Conservation (phyloP, 2,329 filamentous ascomycete species). For the Capronia americana region DNA sequence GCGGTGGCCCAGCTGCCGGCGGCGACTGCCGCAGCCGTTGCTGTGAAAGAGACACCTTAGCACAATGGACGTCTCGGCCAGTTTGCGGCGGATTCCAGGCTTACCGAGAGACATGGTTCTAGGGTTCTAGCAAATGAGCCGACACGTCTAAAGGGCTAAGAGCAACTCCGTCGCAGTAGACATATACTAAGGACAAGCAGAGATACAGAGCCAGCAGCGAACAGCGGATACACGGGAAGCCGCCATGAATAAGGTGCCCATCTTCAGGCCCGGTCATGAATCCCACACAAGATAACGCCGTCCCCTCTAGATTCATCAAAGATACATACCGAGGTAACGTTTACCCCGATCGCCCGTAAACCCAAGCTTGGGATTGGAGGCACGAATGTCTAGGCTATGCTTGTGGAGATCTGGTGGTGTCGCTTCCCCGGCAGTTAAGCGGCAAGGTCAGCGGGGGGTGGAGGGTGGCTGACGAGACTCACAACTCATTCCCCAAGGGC, state of each 20-base stretch:
- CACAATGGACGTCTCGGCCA: not conserved
- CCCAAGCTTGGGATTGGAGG: not conserved
- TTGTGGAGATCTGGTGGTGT: slow-evolving; percentile 5
- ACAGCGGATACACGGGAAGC: not conserved
- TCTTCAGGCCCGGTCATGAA: not conserved
- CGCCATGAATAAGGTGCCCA: not conserved
- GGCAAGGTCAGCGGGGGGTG: not conserved
- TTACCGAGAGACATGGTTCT: slow-evolving; percentile 31
- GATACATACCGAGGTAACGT: slow-evolving; percentile 4
- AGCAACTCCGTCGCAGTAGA: not conserved
- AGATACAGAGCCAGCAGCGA: not conserved
- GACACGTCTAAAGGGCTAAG: not conserved
- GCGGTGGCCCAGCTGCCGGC: slow-evolving; percentile 52
- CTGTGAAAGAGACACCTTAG: slow-evolving; percentile 20
- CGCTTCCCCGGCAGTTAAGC: not conserved
- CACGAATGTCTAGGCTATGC: not conserved
- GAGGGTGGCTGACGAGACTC: not conserved
- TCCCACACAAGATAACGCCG: not conserved
- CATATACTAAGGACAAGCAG: not conserved
- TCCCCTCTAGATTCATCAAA: not conserved
- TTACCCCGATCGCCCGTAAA: not conserved
- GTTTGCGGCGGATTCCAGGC: not conserved
- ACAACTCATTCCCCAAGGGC: not conserved
- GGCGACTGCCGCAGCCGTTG: slow-evolving; percentile 40
- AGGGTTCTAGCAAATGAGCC: not conserved